Conservation (phyloP, 2,329 filamentous ascomycete genomes). For the Periconia macrospinosa region DNA sequence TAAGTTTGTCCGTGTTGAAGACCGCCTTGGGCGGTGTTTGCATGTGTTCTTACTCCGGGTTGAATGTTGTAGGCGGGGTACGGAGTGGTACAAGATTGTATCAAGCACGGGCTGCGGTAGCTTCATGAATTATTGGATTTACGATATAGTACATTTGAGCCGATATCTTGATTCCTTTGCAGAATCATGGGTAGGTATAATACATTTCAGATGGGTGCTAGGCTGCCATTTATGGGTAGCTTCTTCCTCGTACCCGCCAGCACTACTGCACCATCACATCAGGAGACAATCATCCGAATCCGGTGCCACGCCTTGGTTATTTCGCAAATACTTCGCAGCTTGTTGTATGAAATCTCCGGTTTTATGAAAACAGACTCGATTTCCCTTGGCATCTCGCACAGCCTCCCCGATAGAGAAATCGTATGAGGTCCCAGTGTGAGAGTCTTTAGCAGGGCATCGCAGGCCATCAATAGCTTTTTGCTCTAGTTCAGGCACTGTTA, state of each 20-base stretch:
- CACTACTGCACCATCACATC: constrained; percentile 16
- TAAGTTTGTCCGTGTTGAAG: too few species aligned
- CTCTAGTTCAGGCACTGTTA: constrained; percentile 21
- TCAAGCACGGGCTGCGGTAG: too few species aligned
- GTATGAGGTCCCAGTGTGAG: constrained; percentile 36
- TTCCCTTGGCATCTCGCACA: constrained; percentile 37
- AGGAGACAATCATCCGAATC: constrained; percentile 19
- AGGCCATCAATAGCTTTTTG: constrained; percentile 34
- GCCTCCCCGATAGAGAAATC: constrained; percentile 36
- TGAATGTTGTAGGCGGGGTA: too few species aligned
- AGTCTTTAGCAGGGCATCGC: constrained; percentile 35
- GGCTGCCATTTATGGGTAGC: too few species aligned
- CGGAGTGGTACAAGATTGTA: too few species aligned
- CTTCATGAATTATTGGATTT: too few species aligned
- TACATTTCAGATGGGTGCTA: too few species aligned
- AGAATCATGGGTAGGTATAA: too few species aligned
- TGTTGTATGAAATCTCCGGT: constrained; percentile 40
- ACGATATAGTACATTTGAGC: too few species aligned
- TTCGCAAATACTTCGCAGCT: constrained; percentile 30
- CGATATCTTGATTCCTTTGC: too few species aligned
- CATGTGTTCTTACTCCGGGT: too few species aligned
- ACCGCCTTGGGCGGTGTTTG: too few species aligned
- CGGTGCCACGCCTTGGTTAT: constrained; percentile 24
- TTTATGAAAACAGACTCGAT: constrained; percentile 39
- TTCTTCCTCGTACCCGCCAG: neutral